A percentile compares a stretch with the other conserved stretches of the same genome.
These are phyloP conservation scores for Diphasiastrum complanatum DNA, from an alignment of 83 land plant species.

Conservation along the genomic window DNA sequence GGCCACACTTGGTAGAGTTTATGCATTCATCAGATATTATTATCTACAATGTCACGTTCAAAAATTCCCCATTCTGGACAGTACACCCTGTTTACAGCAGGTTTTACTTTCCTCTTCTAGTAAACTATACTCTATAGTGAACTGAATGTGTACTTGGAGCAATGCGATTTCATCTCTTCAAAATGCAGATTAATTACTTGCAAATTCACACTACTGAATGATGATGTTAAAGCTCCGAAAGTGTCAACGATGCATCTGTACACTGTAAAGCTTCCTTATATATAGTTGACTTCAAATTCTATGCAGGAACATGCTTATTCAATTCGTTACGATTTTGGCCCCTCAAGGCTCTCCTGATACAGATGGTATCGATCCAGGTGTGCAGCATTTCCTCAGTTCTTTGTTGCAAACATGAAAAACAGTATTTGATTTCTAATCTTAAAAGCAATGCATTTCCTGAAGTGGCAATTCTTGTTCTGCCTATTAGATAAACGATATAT, in stretches of 20 bases:
- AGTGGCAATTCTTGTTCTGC: too few species aligned
- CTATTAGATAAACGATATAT: too few species aligned
- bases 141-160: neutral
- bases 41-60: neutral
- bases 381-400: too few species aligned
- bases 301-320: neutral
- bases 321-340: neutral
- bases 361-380: constrained; percentile 11
- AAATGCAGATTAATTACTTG: too few species aligned
- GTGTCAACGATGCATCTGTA: too few species aligned
- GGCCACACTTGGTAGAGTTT: neutral
- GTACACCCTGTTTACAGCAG: constrained; percentile 2
- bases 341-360: constrained; percentile 1
- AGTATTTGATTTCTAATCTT: too few species aligned
- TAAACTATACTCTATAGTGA: neutral
- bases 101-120: neutral
- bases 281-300: neutral
- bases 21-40: neutral
- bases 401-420: too few species aligned
- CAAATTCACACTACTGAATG: too few species aligned
- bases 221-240: too few species aligned
- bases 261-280: neutral
- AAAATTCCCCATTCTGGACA: constrained; percentile 4
- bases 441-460: too few species aligned
- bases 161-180: too few species aligned